phyloP scores from a whole-genome alignment of 495 filamentous ascomycete species.

The Neurospora discreta region DNA sequence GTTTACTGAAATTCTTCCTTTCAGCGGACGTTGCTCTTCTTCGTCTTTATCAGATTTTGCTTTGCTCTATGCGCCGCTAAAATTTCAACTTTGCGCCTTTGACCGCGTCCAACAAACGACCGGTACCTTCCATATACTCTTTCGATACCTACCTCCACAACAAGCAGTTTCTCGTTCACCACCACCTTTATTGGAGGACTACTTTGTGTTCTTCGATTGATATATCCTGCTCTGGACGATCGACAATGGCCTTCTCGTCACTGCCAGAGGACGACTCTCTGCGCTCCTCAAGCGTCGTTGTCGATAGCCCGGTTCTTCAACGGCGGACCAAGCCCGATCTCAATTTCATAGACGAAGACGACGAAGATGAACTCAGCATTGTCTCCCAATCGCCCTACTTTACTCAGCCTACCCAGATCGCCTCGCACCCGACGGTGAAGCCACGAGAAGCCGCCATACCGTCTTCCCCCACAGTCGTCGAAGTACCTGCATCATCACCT shows the following conservation, averaged over 20 bases:
- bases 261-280: background rate
- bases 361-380: constrained; percentile 11
- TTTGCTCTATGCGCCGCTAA: background rate
- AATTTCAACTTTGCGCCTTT: background rate
- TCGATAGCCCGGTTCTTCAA: background rate
- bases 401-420: constrained; percentile 60
- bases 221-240: background rate
- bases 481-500: constrained; percentile 72
- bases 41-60: background rate
- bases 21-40: background rate
- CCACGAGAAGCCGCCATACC: constrained; percentile 4
- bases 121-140: background rate
- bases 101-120: background rate
- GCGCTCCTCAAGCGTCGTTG: background rate
- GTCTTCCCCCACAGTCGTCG: constrained; percentile 43
- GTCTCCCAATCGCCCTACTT: constrained; percentile 29
- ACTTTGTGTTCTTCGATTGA: background rate
- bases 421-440: constrained; percentile 18
- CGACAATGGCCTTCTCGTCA: constrained; percentile 7
- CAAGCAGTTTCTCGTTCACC: background rate
- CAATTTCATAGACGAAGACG: constrained; percentile 7
- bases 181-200: background rate
- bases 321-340: background rate
- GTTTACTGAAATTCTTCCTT: background rate
- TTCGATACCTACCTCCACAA: background rate